Base-by-base conservation (phyloP, 1,284 basidiomycete genomes). In the Puccinia horiana region DNA sequence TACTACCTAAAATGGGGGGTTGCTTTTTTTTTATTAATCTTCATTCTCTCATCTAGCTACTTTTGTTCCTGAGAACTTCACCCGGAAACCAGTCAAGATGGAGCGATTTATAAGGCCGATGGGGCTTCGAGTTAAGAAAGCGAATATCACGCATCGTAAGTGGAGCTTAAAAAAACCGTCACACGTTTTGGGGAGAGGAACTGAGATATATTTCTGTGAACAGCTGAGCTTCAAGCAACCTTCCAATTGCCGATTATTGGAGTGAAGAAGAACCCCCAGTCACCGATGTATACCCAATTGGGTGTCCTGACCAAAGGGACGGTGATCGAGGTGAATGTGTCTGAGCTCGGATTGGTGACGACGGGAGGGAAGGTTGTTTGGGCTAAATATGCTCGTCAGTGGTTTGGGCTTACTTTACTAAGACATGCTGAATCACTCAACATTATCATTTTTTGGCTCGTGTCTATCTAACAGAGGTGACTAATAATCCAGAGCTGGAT, bases 231-330 rank as follows among this genome's bases (percentile, higher is more conserved):
- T 82, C 98, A 98, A 88, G 96, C 96, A 12, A 99, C 97, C 0
- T 99, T 99, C 91, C 97, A 99, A 88, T 89, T 99, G 2, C 95
- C 97, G 84, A 99, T 99, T 85, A 90, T 99, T 67, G 95, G 94
- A 80, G 96, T 99, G 84, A 99, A 99, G 90, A 99, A 99, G 90
- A 99, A 99, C 87, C 97, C 97, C 18, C 96, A 99, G 87, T 98
- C 95, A 37, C 97, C 97, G 0, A 94, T 99, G 91, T 87, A 87
- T 84, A 90, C 89, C 16, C 88, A 90, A 81, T 91, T 96, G 32
- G 97, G 97, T 83, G 97, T 99, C 32, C 90, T 99, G 88, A 99
- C 97, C 4, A 99, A 99, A 88, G 97, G 97, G 84, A 99, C 97
- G 8, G 93, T 99, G 84, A 92, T 99, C 85, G 97, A 99, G 87